These are phyloP conservation scores for Globisporangium cederbergense DNA, from an alignment of 352 stramenopile species.

Conservation along the genomic window DNA sequence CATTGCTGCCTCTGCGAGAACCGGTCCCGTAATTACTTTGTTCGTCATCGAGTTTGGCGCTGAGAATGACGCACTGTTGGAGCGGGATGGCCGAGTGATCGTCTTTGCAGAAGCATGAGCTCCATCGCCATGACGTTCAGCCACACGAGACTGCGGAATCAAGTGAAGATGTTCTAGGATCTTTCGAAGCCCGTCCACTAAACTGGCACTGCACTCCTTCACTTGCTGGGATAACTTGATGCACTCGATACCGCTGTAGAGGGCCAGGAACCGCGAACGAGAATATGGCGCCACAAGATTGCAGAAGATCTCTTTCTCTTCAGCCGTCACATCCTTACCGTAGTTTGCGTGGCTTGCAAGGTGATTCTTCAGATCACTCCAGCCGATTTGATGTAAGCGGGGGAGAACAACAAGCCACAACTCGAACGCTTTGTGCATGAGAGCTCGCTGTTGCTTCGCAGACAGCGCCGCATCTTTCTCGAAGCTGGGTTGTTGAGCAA, in stretches of 20 bases:
- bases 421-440: slow-evolving; percentile 52
- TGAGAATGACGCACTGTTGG: slow-evolving; percentile 11
- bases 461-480: slow-evolving; percentile 31
- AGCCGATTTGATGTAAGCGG: slow-evolving; percentile 57
- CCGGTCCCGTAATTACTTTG: slow-evolving; percentile 2
- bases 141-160: slow-evolving; percentile 15
- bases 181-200: slow-evolving; percentile 25
- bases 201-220: slow-evolving; percentile 21
- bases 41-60: neutral
- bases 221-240: slow-evolving; percentile 29
- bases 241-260: slow-evolving; percentile 36
- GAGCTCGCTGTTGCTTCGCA: slow-evolving; percentile 28
- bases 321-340: slow-evolving; percentile 27
- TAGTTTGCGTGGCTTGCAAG: slow-evolving; percentile 53
- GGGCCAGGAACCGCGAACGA: slow-evolving; percentile 36
- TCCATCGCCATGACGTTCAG: neutral
- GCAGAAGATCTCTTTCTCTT: slow-evolving; percentile 68
- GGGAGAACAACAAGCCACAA: slow-evolving; percentile 60
- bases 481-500: slow-evolving; percentile 25
- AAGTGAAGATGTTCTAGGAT: slow-evolving; percentile 33
- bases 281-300: slow-evolving; percentile 36
- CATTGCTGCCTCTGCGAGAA: slow-evolving; percentile 23
- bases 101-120: neutral
- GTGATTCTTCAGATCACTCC: slow-evolving; percentile 44
- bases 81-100: neutral